Conservation (phyloP, 1,284 basidiomycete species). For the Trichosporon asahii region DNA sequence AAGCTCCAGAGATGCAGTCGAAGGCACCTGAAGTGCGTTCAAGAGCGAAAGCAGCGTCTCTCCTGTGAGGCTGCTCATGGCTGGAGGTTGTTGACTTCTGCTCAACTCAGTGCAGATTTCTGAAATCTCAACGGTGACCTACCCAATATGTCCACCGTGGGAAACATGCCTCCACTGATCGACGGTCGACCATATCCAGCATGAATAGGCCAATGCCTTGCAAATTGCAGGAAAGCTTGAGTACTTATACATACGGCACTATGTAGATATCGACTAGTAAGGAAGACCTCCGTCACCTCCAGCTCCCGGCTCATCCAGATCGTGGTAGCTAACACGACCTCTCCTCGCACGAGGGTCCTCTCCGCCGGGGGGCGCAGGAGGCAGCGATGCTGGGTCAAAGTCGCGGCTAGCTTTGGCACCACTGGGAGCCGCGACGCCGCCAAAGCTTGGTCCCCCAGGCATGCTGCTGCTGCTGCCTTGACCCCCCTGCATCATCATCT, state of each 20-base stretch:
- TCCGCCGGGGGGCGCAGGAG: conserved; percentile 35
- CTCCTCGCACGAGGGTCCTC: conserved; percentile 49
- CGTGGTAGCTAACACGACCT: conserved; percentile 48
- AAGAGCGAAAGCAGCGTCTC: conserved; percentile 26
- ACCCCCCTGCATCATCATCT: conserved; percentile 45
- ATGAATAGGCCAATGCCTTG: no score
- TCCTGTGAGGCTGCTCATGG: conserved; percentile 10
- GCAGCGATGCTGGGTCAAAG: conserved; percentile 21
- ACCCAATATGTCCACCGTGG: neutral
- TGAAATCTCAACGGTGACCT: neutral
- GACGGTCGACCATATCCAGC: neutral
- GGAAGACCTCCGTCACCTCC: conserved; percentile 46
- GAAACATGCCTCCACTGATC: neutral
- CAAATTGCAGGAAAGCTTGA: neutral
- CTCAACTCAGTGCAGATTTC: conserved; percentile 1
- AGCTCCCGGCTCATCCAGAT: conserved; percentile 45
- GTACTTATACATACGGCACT: neutral
- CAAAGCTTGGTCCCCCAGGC: conserved; percentile 9
- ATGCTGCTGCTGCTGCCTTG: conserved; percentile 11
- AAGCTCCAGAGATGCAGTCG: conserved; percentile 31
- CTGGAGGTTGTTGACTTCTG: neutral
- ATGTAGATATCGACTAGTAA: conserved; percentile 31
- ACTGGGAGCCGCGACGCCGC: neutral
- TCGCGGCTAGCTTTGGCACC: conserved; percentile 19
- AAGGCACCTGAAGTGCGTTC: conserved; percentile 35